These are phyloP conservation scores for Metschnikowia koreensis DNA, from an alignment of 805 yeast genomes.

Conservation along the genomic window DNA sequence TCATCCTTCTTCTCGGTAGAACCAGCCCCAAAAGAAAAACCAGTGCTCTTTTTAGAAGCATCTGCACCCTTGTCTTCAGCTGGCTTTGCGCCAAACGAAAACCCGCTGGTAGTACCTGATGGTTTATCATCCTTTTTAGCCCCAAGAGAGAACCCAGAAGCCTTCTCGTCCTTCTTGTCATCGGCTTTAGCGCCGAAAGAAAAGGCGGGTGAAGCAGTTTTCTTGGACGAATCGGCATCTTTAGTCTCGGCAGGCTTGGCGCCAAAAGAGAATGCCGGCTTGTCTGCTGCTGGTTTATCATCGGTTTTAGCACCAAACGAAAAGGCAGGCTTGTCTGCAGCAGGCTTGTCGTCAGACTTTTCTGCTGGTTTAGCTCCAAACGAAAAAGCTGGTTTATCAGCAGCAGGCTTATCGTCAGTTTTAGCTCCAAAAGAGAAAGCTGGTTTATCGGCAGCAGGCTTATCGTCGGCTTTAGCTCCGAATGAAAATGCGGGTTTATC, in stretches of 20 bases:
- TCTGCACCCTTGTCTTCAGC: conserved; percentile 18
- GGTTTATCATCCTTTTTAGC: conserved; percentile 13
- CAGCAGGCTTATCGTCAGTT: conserved; percentile 18
- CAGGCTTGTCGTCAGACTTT: conserved; percentile 16
- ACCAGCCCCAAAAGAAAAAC: conserved; percentile 25
- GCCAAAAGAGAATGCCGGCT: conserved; percentile 16
- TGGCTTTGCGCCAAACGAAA: conserved; percentile 25
- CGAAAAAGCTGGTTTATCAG: conserved; percentile 14
- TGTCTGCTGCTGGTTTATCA: conserved; percentile 1
- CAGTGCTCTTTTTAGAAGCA: conserved; percentile 5
- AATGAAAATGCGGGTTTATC: conserved; percentile 21
- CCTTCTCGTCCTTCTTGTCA: conserved; percentile 19
- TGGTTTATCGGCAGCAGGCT: not conserved
- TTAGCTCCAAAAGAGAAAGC: conserved; percentile 27
- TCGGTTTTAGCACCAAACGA: conserved; percentile 25
- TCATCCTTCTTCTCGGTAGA: conserved; percentile 24
- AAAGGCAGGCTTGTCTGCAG: conserved; percentile 16
- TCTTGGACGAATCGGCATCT: conserved; percentile 9
- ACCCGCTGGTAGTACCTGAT: not conserved
- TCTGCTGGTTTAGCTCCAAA: conserved; percentile 19
- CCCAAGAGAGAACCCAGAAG: conserved; percentile 22
- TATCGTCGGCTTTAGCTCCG: conserved; percentile 18
- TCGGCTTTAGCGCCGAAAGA: conserved; percentile 20
- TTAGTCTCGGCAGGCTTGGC: conserved; percentile 13
- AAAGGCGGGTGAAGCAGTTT: conserved; percentile 15